Evolutionary conservation across 495 filamentous ascomycete genomes (phyloP).

Genomic region (Podospora conica): DNA sequence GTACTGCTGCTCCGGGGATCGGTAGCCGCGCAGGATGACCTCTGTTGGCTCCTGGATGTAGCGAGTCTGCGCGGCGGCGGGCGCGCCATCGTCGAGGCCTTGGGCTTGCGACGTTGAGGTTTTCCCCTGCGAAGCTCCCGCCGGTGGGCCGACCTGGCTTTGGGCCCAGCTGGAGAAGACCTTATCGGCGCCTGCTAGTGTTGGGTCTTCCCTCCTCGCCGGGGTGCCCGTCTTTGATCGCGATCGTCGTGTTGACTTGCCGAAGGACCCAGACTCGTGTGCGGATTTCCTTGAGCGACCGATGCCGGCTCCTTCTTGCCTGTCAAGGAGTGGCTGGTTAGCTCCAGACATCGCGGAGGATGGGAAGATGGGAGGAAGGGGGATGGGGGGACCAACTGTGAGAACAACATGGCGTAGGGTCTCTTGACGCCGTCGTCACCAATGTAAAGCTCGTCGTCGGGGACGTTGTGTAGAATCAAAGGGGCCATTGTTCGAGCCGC

Average conservation of each 20-base stretch:
- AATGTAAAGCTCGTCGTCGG: constrained; percentile 52
- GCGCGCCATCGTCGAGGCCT: constrained; percentile 25
- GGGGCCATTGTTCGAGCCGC: constrained; percentile 40
- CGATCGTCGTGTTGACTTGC: constrained; percentile 49
- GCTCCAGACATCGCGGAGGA: not conserved
- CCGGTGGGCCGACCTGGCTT: constrained; percentile 18
- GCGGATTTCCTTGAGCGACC: constrained; percentile 35
- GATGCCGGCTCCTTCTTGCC: constrained; percentile 31
- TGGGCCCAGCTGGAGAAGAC: constrained; percentile 39
- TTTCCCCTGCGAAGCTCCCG: not conserved
- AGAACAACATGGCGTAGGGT: constrained; percentile 51
- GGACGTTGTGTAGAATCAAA: constrained; percentile 53
- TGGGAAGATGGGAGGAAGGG: not conserved
- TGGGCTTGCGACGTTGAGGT: not conserved
- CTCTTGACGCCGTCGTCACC: constrained; percentile 51
- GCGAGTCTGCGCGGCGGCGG: constrained; percentile 18
- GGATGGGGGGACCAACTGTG: constrained; percentile 37
- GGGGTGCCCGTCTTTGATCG: constrained; percentile 47
- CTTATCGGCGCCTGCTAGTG: constrained; percentile 46
- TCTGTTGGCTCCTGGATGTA: constrained; percentile 55
- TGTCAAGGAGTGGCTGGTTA: constrained; percentile 11
- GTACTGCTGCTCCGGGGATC: constrained; percentile 63
- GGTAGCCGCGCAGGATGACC: constrained; percentile 78
- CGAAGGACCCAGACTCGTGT: constrained; percentile 50
- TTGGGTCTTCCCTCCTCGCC: constrained; percentile 49